These are phyloP conservation scores for Trichoderma cornu-damae DNA, from an alignment of 2,329 filamentous ascomycete species.

Conservation along the genomic window DNA sequence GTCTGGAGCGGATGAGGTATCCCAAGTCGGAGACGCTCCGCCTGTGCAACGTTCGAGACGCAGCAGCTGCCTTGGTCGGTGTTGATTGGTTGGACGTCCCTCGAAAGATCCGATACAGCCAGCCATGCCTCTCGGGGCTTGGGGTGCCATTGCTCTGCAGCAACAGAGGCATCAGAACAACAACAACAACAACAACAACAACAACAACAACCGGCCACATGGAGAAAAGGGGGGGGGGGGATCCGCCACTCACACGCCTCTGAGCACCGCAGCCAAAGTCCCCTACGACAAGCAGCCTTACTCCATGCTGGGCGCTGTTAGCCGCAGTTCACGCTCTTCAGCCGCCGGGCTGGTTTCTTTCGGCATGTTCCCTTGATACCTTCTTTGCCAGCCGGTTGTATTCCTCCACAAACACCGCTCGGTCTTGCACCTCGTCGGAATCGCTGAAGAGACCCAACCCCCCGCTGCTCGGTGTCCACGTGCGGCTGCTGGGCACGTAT, in stretches of 20 bases:
- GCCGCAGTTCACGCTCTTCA: background rate
- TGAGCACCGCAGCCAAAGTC: slow-evolving; percentile 35
- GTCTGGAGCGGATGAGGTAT: slow-evolving; percentile 40
- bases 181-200: background rate
- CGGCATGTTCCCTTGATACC: slow-evolving; percentile 33
- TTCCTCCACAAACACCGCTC: slow-evolving; percentile 47
- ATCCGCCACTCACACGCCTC: slow-evolving; percentile 30
- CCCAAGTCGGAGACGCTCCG: slow-evolving; percentile 54
- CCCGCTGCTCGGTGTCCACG: slow-evolving; percentile 54
- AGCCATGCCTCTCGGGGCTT: slow-evolving; percentile 32
- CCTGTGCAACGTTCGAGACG: slow-evolving; percentile 34
- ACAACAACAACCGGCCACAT: background rate
- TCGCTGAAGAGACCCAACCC: slow-evolving; percentile 45
- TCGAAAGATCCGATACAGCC: slow-evolving; percentile 37
- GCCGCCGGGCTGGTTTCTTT: background rate
- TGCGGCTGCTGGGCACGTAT: slow-evolving; percentile 43
- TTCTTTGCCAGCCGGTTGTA: slow-evolving; percentile 58
- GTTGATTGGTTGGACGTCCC: slow-evolving; percentile 21
- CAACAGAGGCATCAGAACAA: background rate
- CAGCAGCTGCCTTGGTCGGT: slow-evolving; percentile 12
- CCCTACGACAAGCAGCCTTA: slow-evolving; percentile 39
- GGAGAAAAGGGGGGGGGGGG: too few relatives aligned
- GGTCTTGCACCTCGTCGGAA: slow-evolving; percentile 45
- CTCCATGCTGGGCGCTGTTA: slow-evolving; percentile 43
- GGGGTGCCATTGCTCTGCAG: slow-evolving; percentile 22